phyloP scores from a whole-genome alignment of 225 moss, liverwort and hornwort species.

The Lunularia cruciata region DNA sequence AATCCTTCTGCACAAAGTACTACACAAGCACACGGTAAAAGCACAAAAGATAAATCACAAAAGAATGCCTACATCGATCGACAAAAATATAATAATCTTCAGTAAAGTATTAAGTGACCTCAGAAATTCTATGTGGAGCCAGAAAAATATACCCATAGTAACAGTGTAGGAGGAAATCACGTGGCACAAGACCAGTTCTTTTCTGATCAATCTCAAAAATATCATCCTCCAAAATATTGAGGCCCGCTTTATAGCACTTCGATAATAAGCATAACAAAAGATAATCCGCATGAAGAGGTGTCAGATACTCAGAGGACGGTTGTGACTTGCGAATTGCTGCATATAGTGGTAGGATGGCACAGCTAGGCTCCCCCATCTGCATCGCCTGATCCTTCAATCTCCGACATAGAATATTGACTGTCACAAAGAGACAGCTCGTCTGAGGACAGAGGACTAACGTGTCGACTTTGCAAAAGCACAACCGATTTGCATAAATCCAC shows the following conservation, averaged over 20 bases:
- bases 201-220: constrained; percentile 99
- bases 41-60: neutral
- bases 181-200: constrained; percentile 81
- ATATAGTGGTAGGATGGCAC: constrained; percentile 73
- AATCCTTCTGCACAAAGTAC: neutral
- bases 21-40: neutral
- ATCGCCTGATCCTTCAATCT: constrained; percentile 91
- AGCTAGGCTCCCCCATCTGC: constrained; percentile 72
- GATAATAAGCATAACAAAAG: constrained; percentile 80
- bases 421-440: constrained; percentile 15
- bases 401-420: constrained; percentile 85
- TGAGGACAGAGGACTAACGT: constrained; percentile 11
- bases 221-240: constrained; percentile 83
- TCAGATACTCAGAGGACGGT: constrained; percentile 88
- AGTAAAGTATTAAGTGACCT: too few relatives aligned
- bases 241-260: constrained; percentile 89
- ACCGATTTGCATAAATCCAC: neutral
- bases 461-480: neutral
- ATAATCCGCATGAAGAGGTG: constrained; percentile 93
- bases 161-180: constrained; percentile 95
- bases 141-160: constrained; percentile 76
- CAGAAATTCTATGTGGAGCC: neutral
- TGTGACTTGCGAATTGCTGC: constrained; percentile 86
- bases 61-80: neutral
- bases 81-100: constrained; percentile 42